Percentiles rank a stretch among this genome's conserved stretches.
These are phyloP conservation scores for Termitomyces heimii DNA, from an alignment of 768 basidiomycete genomes.

Conservation along the genomic window DNA sequence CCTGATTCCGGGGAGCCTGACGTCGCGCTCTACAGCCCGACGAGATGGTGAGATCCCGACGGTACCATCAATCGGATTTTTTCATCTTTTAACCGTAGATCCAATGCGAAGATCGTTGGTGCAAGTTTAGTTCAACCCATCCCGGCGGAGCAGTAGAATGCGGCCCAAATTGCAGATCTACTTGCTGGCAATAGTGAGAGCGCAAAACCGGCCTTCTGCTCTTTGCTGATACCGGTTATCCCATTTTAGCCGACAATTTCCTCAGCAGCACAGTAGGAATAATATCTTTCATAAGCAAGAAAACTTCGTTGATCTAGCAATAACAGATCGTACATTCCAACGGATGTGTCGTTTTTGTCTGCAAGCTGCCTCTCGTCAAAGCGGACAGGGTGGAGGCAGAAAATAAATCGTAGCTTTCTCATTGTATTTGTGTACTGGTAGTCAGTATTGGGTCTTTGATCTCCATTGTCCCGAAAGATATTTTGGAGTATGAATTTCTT, in stretches of 20 bases:
- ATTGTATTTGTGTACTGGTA: background rate
- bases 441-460: background rate
- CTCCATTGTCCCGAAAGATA: background rate
- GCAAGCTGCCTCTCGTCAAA: constrained; percentile 2
- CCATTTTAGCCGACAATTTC: constrained; percentile 56
- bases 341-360: constrained; percentile 25
- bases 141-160: constrained; percentile 39
- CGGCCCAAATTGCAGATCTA: constrained; percentile 48
- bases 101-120: constrained; percentile 55
- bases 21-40: constrained; percentile 40
- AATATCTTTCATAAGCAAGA: background rate
- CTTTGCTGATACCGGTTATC: constrained; percentile 14
- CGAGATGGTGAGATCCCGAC: constrained; percentile 37
- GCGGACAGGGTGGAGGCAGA: constrained; percentile 5
- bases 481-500: background rate
- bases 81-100: constrained; percentile 37
- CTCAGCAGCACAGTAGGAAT: constrained; percentile 54
- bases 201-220: constrained; percentile 4
- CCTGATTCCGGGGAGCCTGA: background rate
- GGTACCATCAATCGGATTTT: background rate
- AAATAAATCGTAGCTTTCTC: background rate
- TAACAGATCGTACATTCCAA: constrained; percentile 23
- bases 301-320: constrained; percentile 12
- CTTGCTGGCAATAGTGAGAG: constrained; percentile 77
- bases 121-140: constrained; percentile 69